Base-by-base conservation (phyloP, 306 rosid species). In the Malus asiatica region DNA sequence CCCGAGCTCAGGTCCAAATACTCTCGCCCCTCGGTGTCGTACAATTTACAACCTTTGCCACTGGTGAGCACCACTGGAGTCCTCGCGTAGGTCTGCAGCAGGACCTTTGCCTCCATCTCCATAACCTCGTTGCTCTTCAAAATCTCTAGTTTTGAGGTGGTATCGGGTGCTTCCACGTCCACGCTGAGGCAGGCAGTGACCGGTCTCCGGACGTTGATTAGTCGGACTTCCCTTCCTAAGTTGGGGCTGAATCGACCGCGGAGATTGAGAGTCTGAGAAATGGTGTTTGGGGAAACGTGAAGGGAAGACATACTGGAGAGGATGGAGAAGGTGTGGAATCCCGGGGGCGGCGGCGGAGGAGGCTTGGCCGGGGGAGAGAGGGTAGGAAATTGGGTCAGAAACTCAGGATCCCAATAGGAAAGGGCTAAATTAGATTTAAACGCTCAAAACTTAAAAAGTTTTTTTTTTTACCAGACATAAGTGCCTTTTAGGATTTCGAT, bases 81-180 rank as follows among this genome's bases (percentile, higher is more conserved):
- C n/a, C 97, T 83, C 19, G 92, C 96, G 66, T 90, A 95, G 7
- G 98, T 95, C 42, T 93, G 92, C 66, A 95, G 97, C 55, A 92
- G 63, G 29, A 73, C 82, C 80, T 82, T 88, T 15, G 71, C 87
- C 76, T 95, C 99, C 30, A 67, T 35, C 82, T 90, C 97, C 46
- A 93, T 87, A 82, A 95, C 88, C 73, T 79, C 89, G 74, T 75
- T 78, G 46, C 84, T 81, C 75, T 75, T 83, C 82, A 10, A 46
- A 46, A 23, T 2, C 75, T 71, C 79, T 1, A 22, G 12, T 61
- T 84, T 84, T 63, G 23, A 73, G 64, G 78, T 68, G 18, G 23
- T 57, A 33, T 20, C 76, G 66, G 79, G 68, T 14, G 77, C 78
- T 62, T 73, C 83, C 79, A 68, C 85, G 18, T 66, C 81, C 60